A percentile compares a stretch with the other conserved stretches of the same genome.
Conservation (phyloP, 192 early-diverging fungal species). For the Kappamyces sp. region DNA sequence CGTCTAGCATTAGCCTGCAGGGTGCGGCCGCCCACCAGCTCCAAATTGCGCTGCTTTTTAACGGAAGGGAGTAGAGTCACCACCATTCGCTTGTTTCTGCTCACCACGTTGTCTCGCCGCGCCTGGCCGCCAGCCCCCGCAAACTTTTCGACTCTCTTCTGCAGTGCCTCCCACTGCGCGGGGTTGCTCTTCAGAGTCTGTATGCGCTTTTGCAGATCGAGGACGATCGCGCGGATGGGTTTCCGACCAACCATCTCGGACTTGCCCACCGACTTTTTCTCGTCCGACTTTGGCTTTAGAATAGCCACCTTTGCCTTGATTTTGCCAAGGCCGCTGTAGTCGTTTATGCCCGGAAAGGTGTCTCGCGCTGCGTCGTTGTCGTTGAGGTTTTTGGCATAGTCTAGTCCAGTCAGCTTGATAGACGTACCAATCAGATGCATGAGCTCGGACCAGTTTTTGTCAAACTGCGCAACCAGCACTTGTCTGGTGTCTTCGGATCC, state of each 20-base stretch:
- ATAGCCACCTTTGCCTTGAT: background rate
- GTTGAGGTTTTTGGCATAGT: constrained; percentile 25
- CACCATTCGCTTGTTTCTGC: no score
- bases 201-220: constrained; percentile 42
- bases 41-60: no score
- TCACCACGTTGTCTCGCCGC: no score
- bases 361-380: constrained; percentile 1
- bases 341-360: constrained; percentile 6
- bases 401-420: constrained; percentile 1
- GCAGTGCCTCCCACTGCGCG: constrained; percentile 48
- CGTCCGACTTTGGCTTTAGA: constrained; percentile 11
- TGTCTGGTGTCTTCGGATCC: constrained; percentile 14
- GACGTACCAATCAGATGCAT: constrained; percentile 9
- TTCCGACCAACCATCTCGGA: constrained; percentile 34
- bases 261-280: constrained; percentile 15
- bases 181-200: constrained; percentile 44
- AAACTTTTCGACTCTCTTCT: constrained; percentile 28
- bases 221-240: constrained; percentile 43
- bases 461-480: background rate
- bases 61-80: no score
- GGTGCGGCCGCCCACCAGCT: background rate
- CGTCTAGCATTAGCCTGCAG: constrained; percentile 18
- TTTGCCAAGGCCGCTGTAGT: constrained; percentile 19
- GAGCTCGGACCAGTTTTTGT: constrained; percentile 15
- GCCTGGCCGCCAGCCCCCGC: no score